A percentile compares a stretch with the other conserved stretches of the same genome.
Evolutionary conservation across 352 stramenopile species (phyloP).

Genomic region (Globisporangium paroecandrum): DNA sequence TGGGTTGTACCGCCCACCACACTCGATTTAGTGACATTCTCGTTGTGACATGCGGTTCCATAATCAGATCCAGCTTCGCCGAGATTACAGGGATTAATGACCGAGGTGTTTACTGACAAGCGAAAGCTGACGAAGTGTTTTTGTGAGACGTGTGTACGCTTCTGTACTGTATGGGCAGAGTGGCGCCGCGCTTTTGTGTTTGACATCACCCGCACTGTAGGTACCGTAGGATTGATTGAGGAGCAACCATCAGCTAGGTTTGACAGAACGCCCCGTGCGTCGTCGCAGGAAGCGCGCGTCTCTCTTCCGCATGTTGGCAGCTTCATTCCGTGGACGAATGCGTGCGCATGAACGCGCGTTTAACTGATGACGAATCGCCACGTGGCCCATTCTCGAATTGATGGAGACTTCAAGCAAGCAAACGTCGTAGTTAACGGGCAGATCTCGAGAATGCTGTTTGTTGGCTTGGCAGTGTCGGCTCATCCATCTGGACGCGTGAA

Average conservation of each 20-base stretch:
- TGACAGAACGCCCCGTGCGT: background rate
- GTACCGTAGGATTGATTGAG: background rate
- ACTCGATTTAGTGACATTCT: background rate
- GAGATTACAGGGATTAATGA: background rate
- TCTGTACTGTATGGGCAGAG: background rate
- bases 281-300: background rate
- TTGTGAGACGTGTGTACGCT: conserved; percentile 3
- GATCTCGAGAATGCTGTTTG: background rate
- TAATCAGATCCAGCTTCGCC: background rate
- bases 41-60: background rate
- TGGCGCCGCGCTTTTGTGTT: background rate
- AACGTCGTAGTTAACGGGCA: background rate
- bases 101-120: background rate
- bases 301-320: background rate
- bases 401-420: background rate
- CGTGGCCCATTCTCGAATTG: background rate
- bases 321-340: background rate
- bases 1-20: background rate
- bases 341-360: background rate
- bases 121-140: background rate
- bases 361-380: background rate
- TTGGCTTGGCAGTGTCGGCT: background rate
- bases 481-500: background rate
- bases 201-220: background rate
- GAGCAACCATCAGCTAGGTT: background rate